Evolutionary conservation across 139 green algal species (phyloP).

Genomic region (Chlorella sp.): DNA sequence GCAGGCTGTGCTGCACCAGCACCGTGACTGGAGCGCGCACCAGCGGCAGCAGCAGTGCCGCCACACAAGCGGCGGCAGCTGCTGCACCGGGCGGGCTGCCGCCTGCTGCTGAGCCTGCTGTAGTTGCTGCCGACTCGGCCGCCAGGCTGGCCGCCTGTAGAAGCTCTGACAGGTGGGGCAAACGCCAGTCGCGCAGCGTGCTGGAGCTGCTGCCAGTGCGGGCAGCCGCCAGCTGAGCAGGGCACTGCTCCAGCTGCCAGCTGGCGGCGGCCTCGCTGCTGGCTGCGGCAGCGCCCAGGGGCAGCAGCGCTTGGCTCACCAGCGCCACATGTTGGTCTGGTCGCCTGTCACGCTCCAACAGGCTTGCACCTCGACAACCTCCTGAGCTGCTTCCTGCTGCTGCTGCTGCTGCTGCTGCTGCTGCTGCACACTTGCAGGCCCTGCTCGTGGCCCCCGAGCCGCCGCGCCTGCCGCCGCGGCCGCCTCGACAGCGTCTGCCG

Average conservation of each 20-base stretch:
- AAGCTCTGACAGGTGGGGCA: slow-evolving; percentile 4
- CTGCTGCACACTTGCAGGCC: background rate
- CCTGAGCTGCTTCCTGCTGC: background rate
- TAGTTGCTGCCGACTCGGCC: background rate
- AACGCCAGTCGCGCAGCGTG: background rate
- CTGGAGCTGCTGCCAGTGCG: too few relatives aligned
- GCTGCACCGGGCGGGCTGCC: too few relatives aligned
- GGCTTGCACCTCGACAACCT: slow-evolving; percentile 13
- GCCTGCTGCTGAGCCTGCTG: background rate
- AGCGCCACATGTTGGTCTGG: slow-evolving; percentile 14
- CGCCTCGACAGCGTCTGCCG: too few relatives aligned
- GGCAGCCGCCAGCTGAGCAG: background rate
- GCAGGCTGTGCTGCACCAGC: slow-evolving; percentile 44
- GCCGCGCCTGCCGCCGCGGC: background rate
- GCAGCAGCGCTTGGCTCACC: slow-evolving; percentile 27
- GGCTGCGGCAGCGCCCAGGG: background rate
- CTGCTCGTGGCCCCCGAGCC: background rate
- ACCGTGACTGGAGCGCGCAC: slow-evolving; percentile 36
- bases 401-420: too few relatives aligned
- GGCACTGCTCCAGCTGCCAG: background rate
- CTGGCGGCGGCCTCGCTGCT: background rate
- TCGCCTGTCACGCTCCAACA: slow-evolving; percentile 11
- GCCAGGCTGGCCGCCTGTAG: background rate
- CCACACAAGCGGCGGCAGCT: background rate
- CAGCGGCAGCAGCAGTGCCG: slow-evolving; percentile 15